Base-by-base conservation (phyloP, 2,329 filamentous ascomycete species). In the Fusarium sp. region DNA sequence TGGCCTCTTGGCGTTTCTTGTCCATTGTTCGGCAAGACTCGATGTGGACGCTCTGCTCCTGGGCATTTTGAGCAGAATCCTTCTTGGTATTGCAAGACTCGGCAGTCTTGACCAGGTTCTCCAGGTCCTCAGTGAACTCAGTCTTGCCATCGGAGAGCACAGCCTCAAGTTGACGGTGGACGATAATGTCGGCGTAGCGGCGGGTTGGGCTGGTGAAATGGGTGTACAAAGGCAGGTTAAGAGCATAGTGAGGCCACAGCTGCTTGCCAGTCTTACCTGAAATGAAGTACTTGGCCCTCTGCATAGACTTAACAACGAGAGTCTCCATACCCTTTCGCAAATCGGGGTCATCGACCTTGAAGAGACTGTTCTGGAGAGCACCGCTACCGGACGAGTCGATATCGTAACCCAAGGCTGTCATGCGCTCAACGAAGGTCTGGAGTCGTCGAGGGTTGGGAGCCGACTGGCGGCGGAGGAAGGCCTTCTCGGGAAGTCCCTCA, bases 41-140 rank as follows among this genome's bases (percentile, higher is more conserved):
- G 67, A 99, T 97, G 81, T 99, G 96, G 48, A 99, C 94, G 79
- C 96, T 98, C 82, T 99, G 96, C 79, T 99, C 96, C 79, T 99
- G 96, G 15, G 96, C 96, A 75, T 93, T 96, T 81, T 97, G 95
- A 2, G 96, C 94, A 14, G 94, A 98, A 77, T 99, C 96, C 80
- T 98, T 99, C 89, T 98, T 99, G 76, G 92, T 97, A 83, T 99
- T 99, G 86, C 93, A 97, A 72, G 93, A 89, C 80, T 99, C 96
- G 11, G 94, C 92, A 49, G 92, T 97, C 88, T 98, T 99, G 74
- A 90, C 90, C 40, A 99, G 84, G 58, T 85, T 90, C 76, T 99
- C 96, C 63, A 96, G 80, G 65, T 99, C 96, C 71, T 99, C 96
- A 6, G 83, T 89, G 78, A 96, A 97, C 74, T 97, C 94, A 46